phyloP scores from a whole-genome alignment of 768 basidiomycete genomes.

The Nevesoporus exiguus region DNA sequence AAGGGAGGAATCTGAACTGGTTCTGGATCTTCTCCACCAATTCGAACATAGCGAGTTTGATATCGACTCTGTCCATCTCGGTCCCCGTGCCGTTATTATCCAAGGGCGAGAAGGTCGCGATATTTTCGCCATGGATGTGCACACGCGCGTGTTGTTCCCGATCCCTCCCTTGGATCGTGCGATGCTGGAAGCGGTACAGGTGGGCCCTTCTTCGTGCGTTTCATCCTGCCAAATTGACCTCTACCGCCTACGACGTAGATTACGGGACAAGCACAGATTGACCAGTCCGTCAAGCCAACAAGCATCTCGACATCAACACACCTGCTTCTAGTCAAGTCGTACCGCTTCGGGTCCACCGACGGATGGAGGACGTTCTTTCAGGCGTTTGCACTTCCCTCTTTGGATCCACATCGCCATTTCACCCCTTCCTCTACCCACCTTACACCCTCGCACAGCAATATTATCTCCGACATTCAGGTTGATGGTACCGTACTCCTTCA shows the following conservation, averaged over 20 bases:
- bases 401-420: not conserved
- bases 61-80: not conserved
- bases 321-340: constrained; percentile 10
- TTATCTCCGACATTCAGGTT: constrained; percentile 1
- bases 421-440: too few species aligned
- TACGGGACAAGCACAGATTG: too few species aligned
- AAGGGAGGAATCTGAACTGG: not conserved
- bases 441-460: constrained; percentile 7
- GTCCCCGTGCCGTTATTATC: not conserved
- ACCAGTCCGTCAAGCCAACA: not conserved
- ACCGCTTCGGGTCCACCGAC: not conserved
- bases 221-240: not conserved
- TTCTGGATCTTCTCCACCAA: constrained; percentile 12
- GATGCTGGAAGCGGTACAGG: not conserved
- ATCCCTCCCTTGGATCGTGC: not conserved
- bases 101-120: not conserved
- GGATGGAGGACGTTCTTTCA: constrained; percentile 12
- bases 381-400: constrained; percentile 13
- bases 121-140: not conserved
- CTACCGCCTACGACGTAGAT: not conserved
- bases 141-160: not conserved
- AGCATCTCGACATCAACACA: constrained; percentile 16
- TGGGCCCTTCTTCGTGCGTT: not conserved
- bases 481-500: not conserved
- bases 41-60: constrained; percentile 1